Conservation (phyloP, 768 basidiomycete species). For the Podaxis mareebaensis region DNA sequence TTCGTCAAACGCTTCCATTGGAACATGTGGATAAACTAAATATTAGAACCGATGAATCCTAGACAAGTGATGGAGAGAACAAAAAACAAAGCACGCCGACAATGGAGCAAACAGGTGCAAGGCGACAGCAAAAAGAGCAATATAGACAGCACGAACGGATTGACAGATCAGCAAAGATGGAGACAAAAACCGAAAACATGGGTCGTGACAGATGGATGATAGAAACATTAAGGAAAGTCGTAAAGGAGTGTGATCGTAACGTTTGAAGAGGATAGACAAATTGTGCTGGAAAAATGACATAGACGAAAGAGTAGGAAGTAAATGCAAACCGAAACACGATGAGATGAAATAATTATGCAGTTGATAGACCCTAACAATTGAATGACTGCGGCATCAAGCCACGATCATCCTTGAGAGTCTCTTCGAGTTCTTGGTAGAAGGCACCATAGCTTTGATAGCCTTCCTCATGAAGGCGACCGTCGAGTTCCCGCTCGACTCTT, state of each 20-base stretch:
- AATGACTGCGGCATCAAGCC: conserved; percentile 13
- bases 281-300: neutral
- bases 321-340: conserved; percentile 9
- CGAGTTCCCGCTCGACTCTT: conserved; percentile 49
- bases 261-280: neutral
- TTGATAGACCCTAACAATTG: neutral
- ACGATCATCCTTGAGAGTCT: conserved; percentile 15
- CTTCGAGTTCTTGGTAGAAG: conserved; percentile 25
- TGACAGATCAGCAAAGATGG: neutral
- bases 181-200: neutral
- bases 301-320: neutral
- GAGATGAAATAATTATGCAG: neutral
- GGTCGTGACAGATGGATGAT: neutral
- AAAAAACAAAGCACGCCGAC: neutral
- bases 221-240: conserved; percentile 9
- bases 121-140: neutral
- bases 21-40: neutral
- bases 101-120: neutral
- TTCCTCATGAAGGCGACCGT: conserved; percentile 62
- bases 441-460: conserved; percentile 77
- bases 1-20: neutral
- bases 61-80: neutral
- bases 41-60: neutral
- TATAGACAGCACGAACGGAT: neutral
- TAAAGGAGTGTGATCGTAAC: conserved; percentile 10